These are phyloP conservation scores for Strobilomyces echinocephalus DNA, from an alignment of 768 basidiomycete species.

Conservation along the genomic window DNA sequence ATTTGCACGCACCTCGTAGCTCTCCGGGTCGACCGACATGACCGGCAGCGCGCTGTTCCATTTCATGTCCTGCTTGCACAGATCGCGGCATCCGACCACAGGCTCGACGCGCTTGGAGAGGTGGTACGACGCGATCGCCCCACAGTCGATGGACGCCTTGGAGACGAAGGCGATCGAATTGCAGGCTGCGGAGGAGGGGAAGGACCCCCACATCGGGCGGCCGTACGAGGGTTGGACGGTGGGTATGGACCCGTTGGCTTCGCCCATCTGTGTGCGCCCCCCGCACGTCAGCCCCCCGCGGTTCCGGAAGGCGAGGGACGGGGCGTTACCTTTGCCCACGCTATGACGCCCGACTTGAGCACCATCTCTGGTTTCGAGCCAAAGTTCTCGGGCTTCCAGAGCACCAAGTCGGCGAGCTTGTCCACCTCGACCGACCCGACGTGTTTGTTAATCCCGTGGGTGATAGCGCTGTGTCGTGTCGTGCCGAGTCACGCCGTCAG, in stretches of 20 bases:
- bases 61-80: slow-evolving; percentile 91
- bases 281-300: no score
- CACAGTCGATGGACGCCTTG: slow-evolving; percentile 55
- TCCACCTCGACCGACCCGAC: slow-evolving; percentile 82
- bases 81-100: slow-evolving; percentile 67
- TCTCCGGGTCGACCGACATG: slow-evolving; percentile 91
- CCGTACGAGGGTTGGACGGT: slow-evolving; percentile 86
- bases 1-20: slow-evolving; percentile 79
- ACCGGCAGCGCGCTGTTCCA: slow-evolving; percentile 79
- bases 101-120: slow-evolving; percentile 70
- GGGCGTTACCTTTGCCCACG: slow-evolving; percentile 75
- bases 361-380: slow-evolving; percentile 92
- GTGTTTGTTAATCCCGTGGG: slow-evolving; percentile 85
- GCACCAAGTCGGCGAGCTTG: slow-evolving; percentile 86
- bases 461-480: slow-evolving; percentile 60
- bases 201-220: slow-evolving; percentile 91
- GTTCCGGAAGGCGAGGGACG: no score
- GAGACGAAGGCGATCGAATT: slow-evolving; percentile 90
- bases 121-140: slow-evolving; percentile 58
- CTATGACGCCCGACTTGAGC: slow-evolving; percentile 91
- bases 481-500: no score
- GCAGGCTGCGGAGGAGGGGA: slow-evolving; percentile 71
- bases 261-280: slow-evolving; percentile 62
- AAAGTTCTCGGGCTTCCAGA: slow-evolving; percentile 95
- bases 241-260: slow-evolving; percentile 94